Evolutionary conservation across 768 basidiomycete genomes (phyloP).

Genomic region (Infundibulicybe gibba): DNA sequence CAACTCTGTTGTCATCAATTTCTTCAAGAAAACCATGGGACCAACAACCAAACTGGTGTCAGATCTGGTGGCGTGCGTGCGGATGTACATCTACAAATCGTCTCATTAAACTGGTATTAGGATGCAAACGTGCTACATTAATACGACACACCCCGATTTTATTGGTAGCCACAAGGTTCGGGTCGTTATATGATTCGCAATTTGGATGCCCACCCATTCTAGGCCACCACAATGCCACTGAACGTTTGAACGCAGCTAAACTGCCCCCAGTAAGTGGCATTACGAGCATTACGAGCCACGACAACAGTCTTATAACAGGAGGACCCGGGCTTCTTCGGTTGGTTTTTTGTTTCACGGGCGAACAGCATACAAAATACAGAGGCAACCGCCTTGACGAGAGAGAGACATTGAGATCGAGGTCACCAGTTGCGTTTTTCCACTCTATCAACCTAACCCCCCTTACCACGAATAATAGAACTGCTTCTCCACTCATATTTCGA

Average conservation of each 20-base stretch:
- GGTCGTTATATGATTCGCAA: too few relatives aligned
- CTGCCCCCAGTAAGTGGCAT: conserved; percentile 55
- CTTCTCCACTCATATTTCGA: conserved; percentile 97
- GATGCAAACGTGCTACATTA: conserved; percentile 99
- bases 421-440: conserved; percentile 70
- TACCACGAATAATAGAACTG: conserved; percentile 53
- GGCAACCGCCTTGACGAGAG: conserved; percentile 62
- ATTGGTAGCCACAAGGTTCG: conserved; percentile 86
- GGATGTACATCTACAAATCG: conserved; percentile 1
- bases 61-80: conserved; percentile 78
- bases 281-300: conserved; percentile 57
- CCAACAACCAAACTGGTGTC: conserved; percentile 94
- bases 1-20: conserved; percentile 93
- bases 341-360: conserved; percentile 81
- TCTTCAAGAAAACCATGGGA: conserved; percentile 91
- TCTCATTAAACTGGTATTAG: conserved; percentile 29
- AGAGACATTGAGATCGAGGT: conserved; percentile 98
- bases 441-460: background rate
- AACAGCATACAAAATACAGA: conserved; percentile 57
- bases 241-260: conserved; percentile 80
- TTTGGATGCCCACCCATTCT: conserved; percentile 4
- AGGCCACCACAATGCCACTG: conserved; percentile 92
- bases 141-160: conserved; percentile 99
- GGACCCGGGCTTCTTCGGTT: conserved; percentile 92
- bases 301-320: conserved; percentile 96